Base-by-base conservation (phyloP, 139 green algal genomes). In the Coccomyxa sp. region DNA sequence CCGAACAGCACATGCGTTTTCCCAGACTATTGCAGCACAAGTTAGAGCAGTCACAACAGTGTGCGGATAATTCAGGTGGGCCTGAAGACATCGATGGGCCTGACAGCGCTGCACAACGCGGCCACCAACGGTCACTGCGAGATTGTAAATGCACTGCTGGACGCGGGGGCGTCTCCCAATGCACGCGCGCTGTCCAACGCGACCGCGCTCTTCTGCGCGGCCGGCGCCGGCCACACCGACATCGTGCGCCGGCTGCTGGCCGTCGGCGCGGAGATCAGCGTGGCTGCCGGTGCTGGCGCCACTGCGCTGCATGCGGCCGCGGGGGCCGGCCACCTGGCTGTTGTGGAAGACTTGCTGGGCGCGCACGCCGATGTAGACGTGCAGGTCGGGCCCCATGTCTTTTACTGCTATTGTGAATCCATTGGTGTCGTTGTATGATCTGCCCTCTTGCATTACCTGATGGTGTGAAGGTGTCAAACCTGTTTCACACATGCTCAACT, bases 81-180 rank as follows among this genome's bases (percentile, higher is more conserved):
- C 45, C 11, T 81, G 23, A 86, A 86, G 28, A 90, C 84, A 60
- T 82, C 79, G 79, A 89, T 85, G 74, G 88, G 88, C 81, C 85
- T 79, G n/a, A 87, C 86, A 57, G 81, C 88, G 13, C 84, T 91
- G 16, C 90, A 91, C 81, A 89, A 87, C 67, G 85, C 88, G 25
- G 86, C 84, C 75, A 86, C 79, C 68, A 86, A 87, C 57, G 86
- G 88, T 28, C 82, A 82, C 38, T 30, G 45, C 10, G 79, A 83
- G 38, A 60, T 86, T 0, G 81, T 87, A 30, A 71, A 71, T 28
- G 67, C 82, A 76, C 83, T 92, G 66, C 76, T 92, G n/a, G 80
- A 86, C 51, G 58, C 77, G 58, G 82, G 87, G 59, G 88, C 88
- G 9, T 76, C 84, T 10, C 67, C 90, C 1, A 82, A 88, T 60